Percentiles rank a stretch among this genome's conserved stretches.
phyloP scores from a whole-genome alignment of 495 filamentous ascomycete genomes.

The Letharia columbiana region DNA sequence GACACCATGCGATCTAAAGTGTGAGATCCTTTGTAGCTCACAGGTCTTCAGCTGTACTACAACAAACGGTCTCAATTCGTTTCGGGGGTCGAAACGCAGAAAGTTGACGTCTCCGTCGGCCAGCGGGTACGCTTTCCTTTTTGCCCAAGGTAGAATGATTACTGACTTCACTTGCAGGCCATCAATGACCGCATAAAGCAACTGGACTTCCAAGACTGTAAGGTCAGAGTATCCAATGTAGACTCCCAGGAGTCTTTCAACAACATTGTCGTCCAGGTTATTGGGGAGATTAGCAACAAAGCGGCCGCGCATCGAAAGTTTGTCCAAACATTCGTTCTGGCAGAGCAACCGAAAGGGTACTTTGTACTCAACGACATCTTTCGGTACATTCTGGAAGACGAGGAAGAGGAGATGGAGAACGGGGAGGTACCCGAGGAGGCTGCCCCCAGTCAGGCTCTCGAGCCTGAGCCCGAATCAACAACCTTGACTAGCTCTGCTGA shows the following conservation, averaged over 20 bases:
- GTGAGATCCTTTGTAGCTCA: constrained; percentile 6
- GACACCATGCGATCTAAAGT: constrained; percentile 26
- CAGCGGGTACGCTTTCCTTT: constrained; percentile 56
- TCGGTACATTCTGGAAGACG: constrained; percentile 74
- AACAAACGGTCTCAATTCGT: constrained; percentile 74
- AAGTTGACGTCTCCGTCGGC: constrained; percentile 72
- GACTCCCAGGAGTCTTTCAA: constrained; percentile 88
- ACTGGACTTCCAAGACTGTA: constrained; percentile 93
- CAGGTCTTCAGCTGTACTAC: constrained; percentile 58
- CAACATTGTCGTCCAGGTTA: constrained; percentile 93
- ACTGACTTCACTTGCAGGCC: constrained; percentile 42
- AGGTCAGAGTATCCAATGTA: constrained; percentile 95
- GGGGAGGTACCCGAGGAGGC: constrained; percentile 37
- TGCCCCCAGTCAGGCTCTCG: constrained; percentile 33
- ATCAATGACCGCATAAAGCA: constrained; percentile 91
- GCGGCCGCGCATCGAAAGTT: constrained; percentile 85
- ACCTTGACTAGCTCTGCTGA: constrained; percentile 33
- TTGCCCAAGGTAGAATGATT: constrained; percentile 16
- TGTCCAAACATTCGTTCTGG: constrained; percentile 95
- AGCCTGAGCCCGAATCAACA: constrained; percentile 28
- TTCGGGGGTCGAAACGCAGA: constrained; percentile 77
- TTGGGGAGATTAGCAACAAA: constrained; percentile 96
- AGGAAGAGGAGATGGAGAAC: constrained; percentile 56
- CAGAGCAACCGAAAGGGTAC: constrained; percentile 92
- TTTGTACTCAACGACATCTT: constrained; percentile 98